Percentiles rank a stretch among this genome's conserved stretches.
phyloP scores from a whole-genome alignment of 1,139 yeast species.

The Scheffersomyces illinoinensis region DNA sequence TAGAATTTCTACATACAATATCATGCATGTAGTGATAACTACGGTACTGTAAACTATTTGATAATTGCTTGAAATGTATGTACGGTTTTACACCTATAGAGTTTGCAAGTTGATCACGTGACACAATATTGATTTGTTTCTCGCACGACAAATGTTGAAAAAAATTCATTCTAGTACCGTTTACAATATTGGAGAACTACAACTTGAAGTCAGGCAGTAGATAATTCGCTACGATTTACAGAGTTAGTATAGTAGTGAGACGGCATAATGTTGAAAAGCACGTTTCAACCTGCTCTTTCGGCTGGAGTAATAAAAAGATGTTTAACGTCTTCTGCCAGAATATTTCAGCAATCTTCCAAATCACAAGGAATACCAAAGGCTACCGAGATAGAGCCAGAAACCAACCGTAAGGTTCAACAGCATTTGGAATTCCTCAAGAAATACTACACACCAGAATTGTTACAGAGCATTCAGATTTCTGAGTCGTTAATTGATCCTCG shows the following conservation, averaged over 20 bases:
- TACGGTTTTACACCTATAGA: not conserved
- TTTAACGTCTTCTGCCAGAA: not conserved
- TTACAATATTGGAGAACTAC: not conserved
- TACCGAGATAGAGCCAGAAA: slow-evolving; percentile 2
- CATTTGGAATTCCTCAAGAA: slow-evolving; percentile 65
- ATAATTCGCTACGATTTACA: not conserved
- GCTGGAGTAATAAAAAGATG: not conserved
- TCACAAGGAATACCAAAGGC: not conserved
- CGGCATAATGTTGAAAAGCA: not conserved
- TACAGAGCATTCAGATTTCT: slow-evolving; percentile 78
- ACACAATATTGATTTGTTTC: not conserved
- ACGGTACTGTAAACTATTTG: no score
- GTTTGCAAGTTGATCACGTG: not conserved
- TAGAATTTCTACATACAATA: not conserved
- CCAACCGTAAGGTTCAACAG: slow-evolving; percentile 23
- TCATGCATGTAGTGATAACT: not conserved
- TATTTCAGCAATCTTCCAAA: not conserved
- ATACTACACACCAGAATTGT: slow-evolving; percentile 74
- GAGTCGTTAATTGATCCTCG: slow-evolving; percentile 73
- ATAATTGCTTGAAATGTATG: not conserved
- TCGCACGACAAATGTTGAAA: not conserved
- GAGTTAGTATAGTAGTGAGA: not conserved
- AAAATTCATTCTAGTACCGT: not conserved
- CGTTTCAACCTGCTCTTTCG: not conserved
- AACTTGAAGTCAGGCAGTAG: not conserved